A percentile compares a stretch with the other conserved stretches of the same genome.
These are phyloP conservation scores for Suillus subalutaceus DNA, from an alignment of 768 basidiomycete species.

Conservation along the genomic window DNA sequence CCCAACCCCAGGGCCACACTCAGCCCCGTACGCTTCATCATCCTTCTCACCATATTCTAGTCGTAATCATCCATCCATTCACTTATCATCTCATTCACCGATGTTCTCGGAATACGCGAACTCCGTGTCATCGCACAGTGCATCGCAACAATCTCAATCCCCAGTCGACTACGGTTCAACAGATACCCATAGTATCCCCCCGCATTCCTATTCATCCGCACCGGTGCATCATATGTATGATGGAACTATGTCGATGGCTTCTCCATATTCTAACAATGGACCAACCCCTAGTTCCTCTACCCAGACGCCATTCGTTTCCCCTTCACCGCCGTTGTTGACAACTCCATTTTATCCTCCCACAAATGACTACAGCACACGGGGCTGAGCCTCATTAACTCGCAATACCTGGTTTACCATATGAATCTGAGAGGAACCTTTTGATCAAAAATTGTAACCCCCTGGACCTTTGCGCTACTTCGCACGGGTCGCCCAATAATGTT, in stretches of 20 bases:
- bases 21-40: conserved; percentile 14
- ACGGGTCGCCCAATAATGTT: conserved; percentile 12
- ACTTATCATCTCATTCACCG: conserved; percentile 15
- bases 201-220: conserved; percentile 25
- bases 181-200: conserved; percentile 15
- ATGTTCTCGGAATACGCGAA: conserved; percentile 23
- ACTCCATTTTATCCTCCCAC: conserved; percentile 34
- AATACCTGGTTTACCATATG: conserved; percentile 20
- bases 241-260: conserved; percentile 11
- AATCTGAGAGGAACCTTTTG: conserved; percentile 16
- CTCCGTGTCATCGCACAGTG: conserved; percentile 15
- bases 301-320: conserved; percentile 19
- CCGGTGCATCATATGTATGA: conserved; percentile 22
- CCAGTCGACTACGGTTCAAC: conserved; percentile 13
- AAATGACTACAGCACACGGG: conserved; percentile 12
- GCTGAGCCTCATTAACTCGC: conserved; percentile 13
- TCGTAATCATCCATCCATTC: conserved; percentile 10
- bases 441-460: conserved; percentile 15
- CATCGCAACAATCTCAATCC: conserved; percentile 17
- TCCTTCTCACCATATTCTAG: conserved; percentile 20
- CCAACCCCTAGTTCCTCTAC: conserved; percentile 12
- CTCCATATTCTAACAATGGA: conserved; percentile 18
- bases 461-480: neutral
- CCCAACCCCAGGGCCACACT: conserved; percentile 15
- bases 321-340: conserved; percentile 30